These are phyloP conservation scores for Saprolegnia diclina DNA, from an alignment of 352 stramenopile species.

Conservation along the genomic window DNA sequence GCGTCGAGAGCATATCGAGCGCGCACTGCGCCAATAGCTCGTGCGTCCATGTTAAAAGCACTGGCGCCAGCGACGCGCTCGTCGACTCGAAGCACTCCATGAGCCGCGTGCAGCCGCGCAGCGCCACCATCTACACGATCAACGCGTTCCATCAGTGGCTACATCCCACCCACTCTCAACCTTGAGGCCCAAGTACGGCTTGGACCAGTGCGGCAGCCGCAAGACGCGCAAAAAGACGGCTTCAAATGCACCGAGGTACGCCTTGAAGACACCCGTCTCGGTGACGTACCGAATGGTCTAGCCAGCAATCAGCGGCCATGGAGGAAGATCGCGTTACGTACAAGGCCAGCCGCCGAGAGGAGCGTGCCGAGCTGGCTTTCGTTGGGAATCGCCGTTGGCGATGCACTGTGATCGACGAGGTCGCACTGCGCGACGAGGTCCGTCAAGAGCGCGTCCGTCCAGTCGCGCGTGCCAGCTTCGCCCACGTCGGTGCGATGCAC, in stretches of 20 bases:
- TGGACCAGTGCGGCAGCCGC: slow-evolving; percentile 14
- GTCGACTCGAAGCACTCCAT: slow-evolving; percentile 12
- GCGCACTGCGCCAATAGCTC: neutral
- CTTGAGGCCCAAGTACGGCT: slow-evolving; percentile 22
- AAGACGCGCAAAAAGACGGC: slow-evolving; percentile 22
- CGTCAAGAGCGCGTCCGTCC: slow-evolving; percentile 8
- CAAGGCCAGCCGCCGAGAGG: slow-evolving; percentile 14
- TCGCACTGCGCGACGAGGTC: neutral
- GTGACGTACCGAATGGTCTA: slow-evolving; percentile 24
- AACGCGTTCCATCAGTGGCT: neutral
- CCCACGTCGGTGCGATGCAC: slow-evolving; percentile 13
- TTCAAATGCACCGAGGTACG: slow-evolving; percentile 19
- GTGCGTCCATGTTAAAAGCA: neutral
- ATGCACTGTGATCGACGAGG: neutral
- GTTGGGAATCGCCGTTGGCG: neutral
- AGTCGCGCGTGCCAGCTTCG: neutral
- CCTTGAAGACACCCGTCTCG: neutral
- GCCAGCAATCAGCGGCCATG: neutral
- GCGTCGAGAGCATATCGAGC: neutral
- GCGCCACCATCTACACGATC: slow-evolving; percentile 21
- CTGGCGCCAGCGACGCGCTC: neutral
- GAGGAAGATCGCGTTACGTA: neutral
- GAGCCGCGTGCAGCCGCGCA: slow-evolving; percentile 17
- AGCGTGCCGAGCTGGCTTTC: slow-evolving; percentile 17
- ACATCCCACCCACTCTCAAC: neutral